These are phyloP conservation scores for Venturiaceae sp. DNA, from an alignment of 2,329 filamentous ascomycete genomes.

Conservation along the genomic window DNA sequence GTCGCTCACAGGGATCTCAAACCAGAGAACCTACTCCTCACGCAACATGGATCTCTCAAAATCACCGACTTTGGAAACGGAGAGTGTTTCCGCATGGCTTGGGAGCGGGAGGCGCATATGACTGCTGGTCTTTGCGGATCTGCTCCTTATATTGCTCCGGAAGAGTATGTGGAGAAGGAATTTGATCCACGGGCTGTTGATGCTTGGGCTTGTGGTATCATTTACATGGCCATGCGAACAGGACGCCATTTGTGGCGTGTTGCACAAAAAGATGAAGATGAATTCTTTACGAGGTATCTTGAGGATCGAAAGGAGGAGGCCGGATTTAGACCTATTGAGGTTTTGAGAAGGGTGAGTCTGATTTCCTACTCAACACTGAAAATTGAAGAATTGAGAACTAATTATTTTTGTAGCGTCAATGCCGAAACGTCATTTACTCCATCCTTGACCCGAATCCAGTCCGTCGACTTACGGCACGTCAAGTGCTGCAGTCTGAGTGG, in stretches of 20 bases:
- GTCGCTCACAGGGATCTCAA: constrained; percentile 95
- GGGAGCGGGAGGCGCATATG: constrained; percentile 98
- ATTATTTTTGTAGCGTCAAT: constrained; percentile 65
- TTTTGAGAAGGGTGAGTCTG: constrained; percentile 72
- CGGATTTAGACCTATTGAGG: constrained; percentile 94
- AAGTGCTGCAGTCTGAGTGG: constrained; percentile 98
- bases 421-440: constrained; percentile 97
- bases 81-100: constrained; percentile 98
- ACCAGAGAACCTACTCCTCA: constrained; percentile 90
- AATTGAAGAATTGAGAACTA: too few relatives aligned
- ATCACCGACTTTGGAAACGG: constrained; percentile 99
- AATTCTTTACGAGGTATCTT: constrained; percentile 92
- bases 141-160: constrained; percentile 92
- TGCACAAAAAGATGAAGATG: constrained; percentile 94
- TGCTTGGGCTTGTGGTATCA: constrained; percentile 96
- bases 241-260: constrained; percentile 92
- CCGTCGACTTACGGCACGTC: constrained; percentile 87
- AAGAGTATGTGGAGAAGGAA: constrained; percentile 91
- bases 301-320: constrained; percentile 89
- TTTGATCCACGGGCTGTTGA: constrained; percentile 98
- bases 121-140: constrained; percentile 94
- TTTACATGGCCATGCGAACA: constrained; percentile 99
- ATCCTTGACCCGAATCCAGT: constrained; percentile 91
- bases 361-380: constrained; percentile 1
- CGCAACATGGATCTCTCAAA: constrained; percentile 84